A percentile compares a stretch with the other conserved stretches of the same genome.
phyloP scores from a whole-genome alignment of 805 yeast species.

The Nadsonia fulvescens region DNA sequence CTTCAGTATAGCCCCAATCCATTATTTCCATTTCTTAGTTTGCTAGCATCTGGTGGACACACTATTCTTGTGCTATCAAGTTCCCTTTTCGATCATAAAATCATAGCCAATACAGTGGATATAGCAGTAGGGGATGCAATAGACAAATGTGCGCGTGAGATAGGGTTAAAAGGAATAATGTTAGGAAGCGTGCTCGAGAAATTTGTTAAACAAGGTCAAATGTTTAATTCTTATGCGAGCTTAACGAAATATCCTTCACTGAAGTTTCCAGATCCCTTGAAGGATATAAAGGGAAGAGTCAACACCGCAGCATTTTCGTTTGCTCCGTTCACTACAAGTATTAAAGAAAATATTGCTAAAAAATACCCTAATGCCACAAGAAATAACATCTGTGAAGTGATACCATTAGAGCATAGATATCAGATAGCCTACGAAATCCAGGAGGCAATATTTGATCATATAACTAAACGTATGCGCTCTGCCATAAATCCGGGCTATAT shows the following conservation, averaged over 20 bases:
- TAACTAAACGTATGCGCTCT: constrained; percentile 13
- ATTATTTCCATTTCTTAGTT: constrained; percentile 53
- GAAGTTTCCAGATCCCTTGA: constrained; percentile 33
- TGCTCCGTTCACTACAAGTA: constrained; percentile 50
- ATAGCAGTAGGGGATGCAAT: constrained; percentile 88
- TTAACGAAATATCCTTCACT: too few relatives aligned
- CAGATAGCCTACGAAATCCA: constrained; percentile 24
- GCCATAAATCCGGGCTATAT: constrained; percentile 2
- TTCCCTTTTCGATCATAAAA: constrained; percentile 45
- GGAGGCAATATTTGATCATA: constrained; percentile 51
- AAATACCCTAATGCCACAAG: not conserved
- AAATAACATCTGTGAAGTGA: not conserved
- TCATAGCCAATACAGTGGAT: constrained; percentile 60
- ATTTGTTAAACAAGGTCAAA: constrained; percentile 21
- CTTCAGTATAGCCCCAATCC: constrained; percentile 22
- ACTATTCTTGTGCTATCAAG: constrained; percentile 65
- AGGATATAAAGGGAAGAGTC: constrained; percentile 28
- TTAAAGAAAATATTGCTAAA: constrained; percentile 20
- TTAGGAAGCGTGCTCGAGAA: constrained; percentile 68
- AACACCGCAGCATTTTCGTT: constrained; percentile 46
- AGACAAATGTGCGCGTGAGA: constrained; percentile 77
- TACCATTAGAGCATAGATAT: constrained; percentile 1
- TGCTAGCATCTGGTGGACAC: constrained; percentile 87
- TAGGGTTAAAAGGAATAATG: constrained; percentile 64
- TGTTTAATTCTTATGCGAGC: constrained; percentile 1